A percentile compares a stretch with the other conserved stretches of the same genome.
These are phyloP conservation scores for Solanum sparsipilum DNA, from an alignment of 257 asterid genomes.

Conservation along the genomic window DNA sequence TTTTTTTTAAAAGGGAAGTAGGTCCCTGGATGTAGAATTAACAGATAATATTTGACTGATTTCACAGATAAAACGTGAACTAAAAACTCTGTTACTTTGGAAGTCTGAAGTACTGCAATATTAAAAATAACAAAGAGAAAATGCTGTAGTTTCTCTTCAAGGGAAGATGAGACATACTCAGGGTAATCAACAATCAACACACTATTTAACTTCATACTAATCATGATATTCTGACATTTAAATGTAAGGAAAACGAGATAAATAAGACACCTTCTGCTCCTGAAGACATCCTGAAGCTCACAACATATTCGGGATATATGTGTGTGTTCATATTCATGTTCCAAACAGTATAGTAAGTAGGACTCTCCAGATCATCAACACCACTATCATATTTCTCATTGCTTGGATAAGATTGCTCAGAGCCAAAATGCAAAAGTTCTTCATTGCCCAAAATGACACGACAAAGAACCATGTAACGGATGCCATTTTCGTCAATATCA, in stretches of 20 bases:
- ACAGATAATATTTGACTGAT: background rate
- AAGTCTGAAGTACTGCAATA: background rate
- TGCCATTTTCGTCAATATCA: conserved; percentile 88
- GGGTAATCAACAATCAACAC: background rate
- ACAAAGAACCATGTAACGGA: conserved; percentile 54
- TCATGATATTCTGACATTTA: background rate
- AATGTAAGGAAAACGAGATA: background rate
- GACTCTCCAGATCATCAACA: conserved; percentile 62
- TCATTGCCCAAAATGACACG: conserved; percentile 46
- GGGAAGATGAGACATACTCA: background rate
- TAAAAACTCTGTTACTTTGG: background rate
- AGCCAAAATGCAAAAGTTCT: conserved; percentile 73
- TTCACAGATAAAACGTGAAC: background rate
- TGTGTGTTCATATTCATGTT: conserved; percentile 76
- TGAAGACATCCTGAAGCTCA: conserved; percentile 73
- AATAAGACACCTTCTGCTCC: conserved; percentile 40
- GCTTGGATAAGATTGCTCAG: conserved; percentile 81
- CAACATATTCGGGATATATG: conserved; percentile 68
- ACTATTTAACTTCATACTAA: background rate
- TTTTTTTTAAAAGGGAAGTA: background rate
- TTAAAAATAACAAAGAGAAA: background rate
- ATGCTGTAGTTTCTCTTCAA: background rate
- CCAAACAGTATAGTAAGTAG: conserved; percentile 70
- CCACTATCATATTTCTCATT: conserved; percentile 85
- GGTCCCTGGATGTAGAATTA: background rate